Base-by-base conservation (phyloP, 331 rosid genomes). In the Malus hybrid region DNA sequence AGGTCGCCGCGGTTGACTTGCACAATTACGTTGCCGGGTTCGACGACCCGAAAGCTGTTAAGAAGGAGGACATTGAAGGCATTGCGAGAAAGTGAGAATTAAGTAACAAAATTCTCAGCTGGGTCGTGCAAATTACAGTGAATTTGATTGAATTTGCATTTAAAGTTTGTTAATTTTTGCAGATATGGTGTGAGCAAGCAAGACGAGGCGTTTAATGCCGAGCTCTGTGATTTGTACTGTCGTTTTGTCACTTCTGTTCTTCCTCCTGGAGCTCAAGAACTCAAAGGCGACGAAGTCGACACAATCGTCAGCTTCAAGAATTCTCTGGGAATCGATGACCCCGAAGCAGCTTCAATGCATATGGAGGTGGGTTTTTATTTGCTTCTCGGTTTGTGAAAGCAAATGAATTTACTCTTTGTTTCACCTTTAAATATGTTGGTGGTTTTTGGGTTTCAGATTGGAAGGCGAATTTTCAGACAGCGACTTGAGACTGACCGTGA, bases 261-360 rank as follows among this genome's bases (percentile, higher is more conserved):
- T 76, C 98, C 99, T 59, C 90, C 93, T 32, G 97, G 85, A 68
- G 83, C 86, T 19, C 79, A 90, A 87, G 98, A 92, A 24, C 99
- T 95, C 67, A 87, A 71, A 67, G 99, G 99, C 2, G 96, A 90
- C 24, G 99, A 95, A 77, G 90, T 81, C 24, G 91, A 89, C 48
- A 89, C 83, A 64, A 95, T 95, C 13, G 68, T 85, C 65, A 88
- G 31, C 66, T 90, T 95, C 76, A 95, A 90, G 79, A 95, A 80
- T 64, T 91, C 98, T 55, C 69, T 95, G 81, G 99, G 93, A 57
- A 88, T 95, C 78, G 98, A 95, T 80, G 99, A 95, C 59, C 97
- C 99, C 2, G 99, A 95, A 76, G 98, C 99, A 54, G 99, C 99
- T 76, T 60, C 86, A 54, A 93, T 92, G 97, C 99, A 95, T 84